A percentile compares a stretch with the other conserved stretches of the same genome.
phyloP scores from a whole-genome alignment of 805 yeast genomes.

The Ogataea trehaloabstinens region DNA sequence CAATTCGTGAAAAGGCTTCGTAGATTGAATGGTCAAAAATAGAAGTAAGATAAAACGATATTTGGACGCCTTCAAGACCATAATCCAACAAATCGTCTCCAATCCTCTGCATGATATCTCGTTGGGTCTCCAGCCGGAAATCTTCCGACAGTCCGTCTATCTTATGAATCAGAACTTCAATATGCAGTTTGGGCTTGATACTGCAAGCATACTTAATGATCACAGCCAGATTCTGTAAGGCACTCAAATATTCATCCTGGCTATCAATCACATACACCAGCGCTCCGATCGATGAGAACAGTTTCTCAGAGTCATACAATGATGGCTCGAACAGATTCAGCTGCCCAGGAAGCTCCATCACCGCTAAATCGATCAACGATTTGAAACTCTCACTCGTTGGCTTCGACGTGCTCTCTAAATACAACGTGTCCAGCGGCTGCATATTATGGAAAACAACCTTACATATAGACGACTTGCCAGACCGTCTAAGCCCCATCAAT shows the following conservation, averaged over 20 bases:
- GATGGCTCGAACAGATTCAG: conserved; percentile 83
- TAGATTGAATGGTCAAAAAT: conserved; percentile 94
- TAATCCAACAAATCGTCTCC: conserved; percentile 89
- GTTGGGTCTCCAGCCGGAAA: conserved; percentile 87
- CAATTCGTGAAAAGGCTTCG: conserved; percentile 91
- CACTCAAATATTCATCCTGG: conserved; percentile 92
- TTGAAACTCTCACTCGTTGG: conserved; percentile 84
- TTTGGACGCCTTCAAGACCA: conserved; percentile 88
- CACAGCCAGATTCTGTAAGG: conserved; percentile 82
- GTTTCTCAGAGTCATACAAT: conserved; percentile 65
- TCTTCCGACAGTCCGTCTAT: conserved; percentile 95
- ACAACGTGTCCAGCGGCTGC: conserved; percentile 92
- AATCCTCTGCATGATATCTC: conserved; percentile 94
- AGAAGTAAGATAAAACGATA: conserved; percentile 86
- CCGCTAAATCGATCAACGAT: conserved; percentile 80
- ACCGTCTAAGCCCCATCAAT: conserved; percentile 82
- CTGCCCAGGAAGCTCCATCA: conserved; percentile 95
- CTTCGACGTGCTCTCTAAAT: conserved; percentile 83
- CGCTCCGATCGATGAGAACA: conserved; percentile 83
- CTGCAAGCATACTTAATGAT: conserved; percentile 85
- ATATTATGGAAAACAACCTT: conserved; percentile 94
- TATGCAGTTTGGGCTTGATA: conserved; percentile 79
- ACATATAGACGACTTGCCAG: conserved; percentile 94
- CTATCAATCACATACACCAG: conserved; percentile 92
- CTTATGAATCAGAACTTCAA: conserved; percentile 92